Base-by-base conservation (phyloP, 2,329 filamentous ascomycete genomes). In the Verticillium tricorpus region DNA sequence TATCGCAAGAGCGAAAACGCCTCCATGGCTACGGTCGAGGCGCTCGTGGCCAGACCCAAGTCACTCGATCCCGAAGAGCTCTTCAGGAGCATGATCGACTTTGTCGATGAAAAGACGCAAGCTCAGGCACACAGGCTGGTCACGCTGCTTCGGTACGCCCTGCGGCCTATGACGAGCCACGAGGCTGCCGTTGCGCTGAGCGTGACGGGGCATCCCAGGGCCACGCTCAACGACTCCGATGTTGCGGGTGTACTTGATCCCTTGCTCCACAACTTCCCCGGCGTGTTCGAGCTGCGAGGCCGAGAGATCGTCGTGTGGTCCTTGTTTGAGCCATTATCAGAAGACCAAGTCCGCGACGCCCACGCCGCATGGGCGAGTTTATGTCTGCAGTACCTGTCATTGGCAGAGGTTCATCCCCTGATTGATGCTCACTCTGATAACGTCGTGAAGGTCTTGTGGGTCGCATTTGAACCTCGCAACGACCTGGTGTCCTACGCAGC, bases 401-500 rank as follows among this genome's bases (percentile, higher is more conserved):
- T 32, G 14, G 19, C 59, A 25, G 34, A 50, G 8, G 56, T 61
- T 6, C 56, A 37, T 3, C 32, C 31, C 17, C 45, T 35, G 28
- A 39, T 58, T 3, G 37, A 58, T 19, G 31, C 31, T 4, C 15
- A 58, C 37, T 57, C 40, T 11, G 60, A 61, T 22, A 58, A 58
- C 5, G 35, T 52, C 28, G 25, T 31, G 5, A 34, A n/a, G 5
- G 28, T 55, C 8, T 25, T 50, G 12, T n/a, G 34, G 34, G 17
- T 39, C 19, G n/a, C 37, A 3, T 50, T 50, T 14, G 35, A 50
- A 15, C 56, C 60, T 12, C 60, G 60, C 12, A 32, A 40, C 31
- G 56, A 58, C 34, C 35, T 61, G 4, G 56, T 61, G 6, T 61
- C 60, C 55, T 61, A 61, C 56, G 60, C 60, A 15, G 56, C n/a